These are phyloP conservation scores for Hypomontagnella submonticulosa DNA, from an alignment of 495 filamentous ascomycete genomes.

Conservation along the genomic window DNA sequence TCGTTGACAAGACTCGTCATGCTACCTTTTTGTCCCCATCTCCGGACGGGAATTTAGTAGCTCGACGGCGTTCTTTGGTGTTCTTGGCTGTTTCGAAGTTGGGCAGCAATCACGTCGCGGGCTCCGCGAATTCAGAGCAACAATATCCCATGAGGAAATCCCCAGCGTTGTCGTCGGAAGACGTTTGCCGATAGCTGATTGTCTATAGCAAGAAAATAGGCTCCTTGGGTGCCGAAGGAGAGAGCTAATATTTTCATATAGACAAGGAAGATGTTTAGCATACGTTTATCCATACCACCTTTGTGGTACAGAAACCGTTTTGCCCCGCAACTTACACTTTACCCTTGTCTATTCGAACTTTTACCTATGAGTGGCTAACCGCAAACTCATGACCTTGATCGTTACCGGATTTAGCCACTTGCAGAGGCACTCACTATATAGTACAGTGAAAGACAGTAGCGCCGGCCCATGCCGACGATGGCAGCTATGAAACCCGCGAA, in stretches of 20 bases:
- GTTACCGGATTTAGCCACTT: conserved; percentile 19
- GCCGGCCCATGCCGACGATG: conserved; percentile 15
- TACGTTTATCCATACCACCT: conserved; percentile 24
- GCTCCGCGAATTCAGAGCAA: background rate
- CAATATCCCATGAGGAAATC: background rate
- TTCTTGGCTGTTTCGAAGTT: conserved; percentile 26
- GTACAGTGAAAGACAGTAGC: conserved; percentile 11
- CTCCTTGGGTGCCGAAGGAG: background rate
- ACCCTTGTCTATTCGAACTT: conserved; percentile 13
- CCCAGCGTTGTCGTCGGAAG: conserved; percentile 2
- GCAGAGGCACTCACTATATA: conserved; percentile 25
- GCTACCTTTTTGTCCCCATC: conserved; percentile 8
- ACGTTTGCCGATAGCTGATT: conserved; percentile 12
- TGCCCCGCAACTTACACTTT: conserved; percentile 33
- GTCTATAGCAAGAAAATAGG: background rate
- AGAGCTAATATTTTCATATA: conserved; percentile 11
- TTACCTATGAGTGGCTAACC: conserved; percentile 7
- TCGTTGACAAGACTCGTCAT: conserved; percentile 10
- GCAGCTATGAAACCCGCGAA: background rate
- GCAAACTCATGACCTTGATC: conserved; percentile 9
- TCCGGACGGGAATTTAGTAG: background rate
- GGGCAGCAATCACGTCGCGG: background rate
- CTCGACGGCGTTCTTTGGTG: background rate
- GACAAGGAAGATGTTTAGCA: conserved; percentile 40
- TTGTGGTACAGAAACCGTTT: conserved; percentile 27